Conservation (phyloP, 306 rosid species). For the cucumber (Cucumis sativus) region DNA sequence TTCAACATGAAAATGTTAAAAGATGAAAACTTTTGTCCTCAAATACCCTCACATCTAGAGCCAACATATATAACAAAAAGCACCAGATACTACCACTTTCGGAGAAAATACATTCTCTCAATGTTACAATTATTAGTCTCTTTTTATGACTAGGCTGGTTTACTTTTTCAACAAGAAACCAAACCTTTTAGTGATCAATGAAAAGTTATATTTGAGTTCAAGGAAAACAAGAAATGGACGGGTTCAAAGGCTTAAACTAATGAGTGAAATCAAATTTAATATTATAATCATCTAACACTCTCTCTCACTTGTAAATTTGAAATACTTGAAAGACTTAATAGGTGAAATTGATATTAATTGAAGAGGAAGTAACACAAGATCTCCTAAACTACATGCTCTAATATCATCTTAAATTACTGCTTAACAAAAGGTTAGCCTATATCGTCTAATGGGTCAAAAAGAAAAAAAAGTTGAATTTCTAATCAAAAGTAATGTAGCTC, state of each 20-base stretch:
- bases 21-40: not conserved
- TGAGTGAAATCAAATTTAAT: too few species aligned
- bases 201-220: not conserved
- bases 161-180: not conserved
- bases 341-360: too few species aligned
- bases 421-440: too few species aligned
- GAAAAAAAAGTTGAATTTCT: not conserved
- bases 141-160: not conserved
- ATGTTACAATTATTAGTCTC: not conserved
- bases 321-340: too few species aligned
- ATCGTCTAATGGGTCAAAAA: too few species aligned
- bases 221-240: not conserved
- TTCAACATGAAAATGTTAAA: constrained; percentile 8
- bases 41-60: not conserved
- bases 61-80: not conserved
- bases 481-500: not conserved
- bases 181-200: not conserved
- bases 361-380: too few species aligned
- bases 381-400: too few species aligned
- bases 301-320: too few species aligned
- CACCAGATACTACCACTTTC: not conserved
- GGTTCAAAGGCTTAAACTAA: not conserved
- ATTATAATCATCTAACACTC: too few species aligned
- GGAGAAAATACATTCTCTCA: not conserved
- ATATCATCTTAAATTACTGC: too few species aligned